Base-by-base conservation (phyloP, 768 basidiomycete species). In the Lentinula sp. region DNA sequence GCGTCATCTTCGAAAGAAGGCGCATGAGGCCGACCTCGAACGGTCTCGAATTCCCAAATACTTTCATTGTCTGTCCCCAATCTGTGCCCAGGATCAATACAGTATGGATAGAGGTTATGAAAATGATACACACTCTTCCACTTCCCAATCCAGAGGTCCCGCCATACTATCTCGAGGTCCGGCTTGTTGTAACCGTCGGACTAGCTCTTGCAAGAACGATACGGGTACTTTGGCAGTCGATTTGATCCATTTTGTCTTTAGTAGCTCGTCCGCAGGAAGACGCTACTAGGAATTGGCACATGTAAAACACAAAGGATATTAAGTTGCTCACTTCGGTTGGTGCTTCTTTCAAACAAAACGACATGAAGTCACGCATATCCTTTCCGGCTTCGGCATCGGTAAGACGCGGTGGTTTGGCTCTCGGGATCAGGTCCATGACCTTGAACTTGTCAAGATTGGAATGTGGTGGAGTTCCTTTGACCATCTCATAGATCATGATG, bases 401-500 rank as follows among this genome's bases (percentile, higher is more conserved):
- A 32, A 98, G 74, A 21, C 86, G 80, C 0, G 95, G 93, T 2
- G 95, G 93, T 64, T 89, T 86, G 59, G 86, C 83, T 65, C 87
- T 86, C 49, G 93, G 88, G 55, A 99, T 94, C 63, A 97, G 80
- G 67, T 93, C 88, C 76, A 98, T 89, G 34, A 95, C 94, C 63
- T 82, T 85, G 71, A 90, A 84, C 53, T 88, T 87, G 67, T 93
- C 92, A 68, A 95, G 76, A 69, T 95, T 88, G 13, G 91, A 84
- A 74, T 98, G 89, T 3, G 97, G 97, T 15, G 95, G 97, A 62
- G 87, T 87, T n/a, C 97, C 97, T 69, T 93, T 95, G 66, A 89
- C 86, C 88, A 98, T 96, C 72, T 99, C 97, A 67, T 93, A 95
- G 18, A 96, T 81, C 74, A 95, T 89, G 70, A 99, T 95, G 5